Conservation (phyloP, 2,329 filamentous ascomycete genomes). For the Ciborinia camelliae region DNA sequence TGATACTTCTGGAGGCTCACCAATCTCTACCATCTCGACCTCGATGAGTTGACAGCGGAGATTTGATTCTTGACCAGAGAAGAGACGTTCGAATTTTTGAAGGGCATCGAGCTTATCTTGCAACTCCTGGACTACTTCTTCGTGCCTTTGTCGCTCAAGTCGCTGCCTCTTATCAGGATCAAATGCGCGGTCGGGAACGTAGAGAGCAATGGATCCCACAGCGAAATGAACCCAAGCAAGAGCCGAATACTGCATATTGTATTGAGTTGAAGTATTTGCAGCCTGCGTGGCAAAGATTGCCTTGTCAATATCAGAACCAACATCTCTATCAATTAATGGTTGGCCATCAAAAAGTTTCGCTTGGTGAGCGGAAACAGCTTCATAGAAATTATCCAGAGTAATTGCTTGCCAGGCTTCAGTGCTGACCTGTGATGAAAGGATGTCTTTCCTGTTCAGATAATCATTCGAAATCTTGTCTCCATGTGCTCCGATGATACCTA, state of each 20-base stretch:
- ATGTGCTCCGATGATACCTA: conserved; percentile 29
- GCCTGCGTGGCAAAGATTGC: conserved; percentile 36
- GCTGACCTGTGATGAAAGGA: not conserved
- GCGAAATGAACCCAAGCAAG: conserved; percentile 75
- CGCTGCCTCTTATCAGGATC: conserved; percentile 70
- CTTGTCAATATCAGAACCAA: conserved; percentile 40
- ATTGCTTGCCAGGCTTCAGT: not conserved
- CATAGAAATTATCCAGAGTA: not conserved
- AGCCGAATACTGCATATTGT: conserved; percentile 43
- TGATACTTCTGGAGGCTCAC: conserved; percentile 61
- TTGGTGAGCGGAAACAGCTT: not conserved
- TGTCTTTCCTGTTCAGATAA: not conserved
- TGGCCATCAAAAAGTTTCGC: not conserved
- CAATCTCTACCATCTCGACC: conserved; percentile 60
- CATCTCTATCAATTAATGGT: conserved; percentile 25
- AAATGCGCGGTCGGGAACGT: conserved; percentile 80
- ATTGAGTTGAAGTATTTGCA: conserved; percentile 30
- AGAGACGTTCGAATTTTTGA: conserved; percentile 59
- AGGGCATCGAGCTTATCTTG: conserved; percentile 57
- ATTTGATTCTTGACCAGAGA: conserved; percentile 66
- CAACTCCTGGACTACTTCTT: conserved; percentile 54
- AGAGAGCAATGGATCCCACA: conserved; percentile 70
- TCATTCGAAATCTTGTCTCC: conserved; percentile 13
- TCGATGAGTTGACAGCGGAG: conserved; percentile 62
- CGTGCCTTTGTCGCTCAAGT: conserved; percentile 61